Percentiles rank a stretch among this genome's conserved stretches.
Evolutionary conservation across 2,329 filamentous ascomycete species (phyloP).

Genomic region (Annulohypoxylon truncatum): DNA sequence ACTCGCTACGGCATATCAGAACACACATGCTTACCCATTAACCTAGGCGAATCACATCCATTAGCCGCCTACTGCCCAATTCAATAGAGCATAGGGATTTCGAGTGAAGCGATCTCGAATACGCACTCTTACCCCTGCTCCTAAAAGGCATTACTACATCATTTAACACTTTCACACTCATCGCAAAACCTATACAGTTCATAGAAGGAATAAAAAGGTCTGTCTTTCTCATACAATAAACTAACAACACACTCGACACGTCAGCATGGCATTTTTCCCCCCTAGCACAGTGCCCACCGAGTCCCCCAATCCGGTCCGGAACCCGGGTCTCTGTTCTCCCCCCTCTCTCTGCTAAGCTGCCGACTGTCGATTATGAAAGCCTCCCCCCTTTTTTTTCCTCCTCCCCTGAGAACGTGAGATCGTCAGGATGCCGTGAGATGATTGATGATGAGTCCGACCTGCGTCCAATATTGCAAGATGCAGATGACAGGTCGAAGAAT

Average conservation of each 20-base stretch:
- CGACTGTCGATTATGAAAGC: not conserved
- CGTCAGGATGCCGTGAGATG: constrained; percentile 1
- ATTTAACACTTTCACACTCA: not conserved
- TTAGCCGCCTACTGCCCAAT: too few species aligned
- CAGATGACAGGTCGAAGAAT: not conserved
- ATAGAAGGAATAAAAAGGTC: not conserved
- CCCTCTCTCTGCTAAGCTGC: constrained; percentile 4
- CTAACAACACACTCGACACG: not conserved
- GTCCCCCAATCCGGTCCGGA: not conserved
- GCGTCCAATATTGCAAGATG: not conserved
- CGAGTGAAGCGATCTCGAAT: not conserved
- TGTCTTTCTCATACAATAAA: not conserved
- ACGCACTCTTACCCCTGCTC: not conserved
- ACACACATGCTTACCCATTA: too few species aligned
- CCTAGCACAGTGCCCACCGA: not conserved
- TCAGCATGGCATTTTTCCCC: not conserved
- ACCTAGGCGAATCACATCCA: too few species aligned
- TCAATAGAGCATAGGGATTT: not conserved
- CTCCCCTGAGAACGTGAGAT: not conserved
- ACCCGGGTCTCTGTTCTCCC: not conserved
- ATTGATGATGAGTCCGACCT: not conserved
- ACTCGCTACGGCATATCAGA: too few species aligned
- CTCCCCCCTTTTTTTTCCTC: not conserved
- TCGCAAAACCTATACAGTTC: not conserved
- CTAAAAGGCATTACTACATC: not conserved